A percentile compares a stretch with the other conserved stretches of the same genome.
Conservation (phyloP, 2,329 filamentous ascomycete species). For the Colletotrichum coccodes region DNA sequence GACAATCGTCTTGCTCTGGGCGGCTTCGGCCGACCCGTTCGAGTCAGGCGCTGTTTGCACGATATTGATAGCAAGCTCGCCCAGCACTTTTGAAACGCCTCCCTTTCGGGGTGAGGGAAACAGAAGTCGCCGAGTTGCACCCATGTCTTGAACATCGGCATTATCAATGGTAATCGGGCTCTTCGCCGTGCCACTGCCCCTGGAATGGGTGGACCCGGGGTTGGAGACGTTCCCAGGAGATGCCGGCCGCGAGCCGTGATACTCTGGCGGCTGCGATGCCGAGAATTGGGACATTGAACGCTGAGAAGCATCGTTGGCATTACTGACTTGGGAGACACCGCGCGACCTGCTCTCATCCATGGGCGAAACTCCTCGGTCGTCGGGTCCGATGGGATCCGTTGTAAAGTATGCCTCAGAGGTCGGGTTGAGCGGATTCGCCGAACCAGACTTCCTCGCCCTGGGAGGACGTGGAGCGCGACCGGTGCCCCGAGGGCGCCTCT, state of each 20-base stretch:
- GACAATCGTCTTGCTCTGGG: slow-evolving; percentile 44
- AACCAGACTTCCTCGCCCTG: slow-evolving; percentile 58
- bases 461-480: slow-evolving; percentile 47
- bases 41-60: slow-evolving; percentile 50
- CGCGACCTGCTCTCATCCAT: slow-evolving; percentile 30
- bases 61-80: slow-evolving; percentile 65
- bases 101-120: slow-evolving; percentile 82
- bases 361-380: slow-evolving; percentile 26
- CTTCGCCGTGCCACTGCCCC: slow-evolving; percentile 63
- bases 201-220: slow-evolving; percentile 62
- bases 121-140: slow-evolving; percentile 73
- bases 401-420: slow-evolving; percentile 65
- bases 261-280: slow-evolving; percentile 15
- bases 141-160: slow-evolving; percentile 58
- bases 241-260: slow-evolving; percentile 8
- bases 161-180: slow-evolving; percentile 67
- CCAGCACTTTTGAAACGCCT: slow-evolving; percentile 69
- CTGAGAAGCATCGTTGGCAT: slow-evolving; percentile 22
- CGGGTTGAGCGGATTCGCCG: slow-evolving; percentile 57
- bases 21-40: slow-evolving; percentile 42
- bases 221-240: slow-evolving; percentile 41
- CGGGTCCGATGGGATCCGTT: slow-evolving; percentile 62
- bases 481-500: slow-evolving; percentile 59
- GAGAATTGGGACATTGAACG: slow-evolving; percentile 8
- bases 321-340: slow-evolving; percentile 28